These are phyloP conservation scores for Alternaria arbusti DNA, from an alignment of 2,329 filamentous ascomycete genomes.

Conservation along the genomic window DNA sequence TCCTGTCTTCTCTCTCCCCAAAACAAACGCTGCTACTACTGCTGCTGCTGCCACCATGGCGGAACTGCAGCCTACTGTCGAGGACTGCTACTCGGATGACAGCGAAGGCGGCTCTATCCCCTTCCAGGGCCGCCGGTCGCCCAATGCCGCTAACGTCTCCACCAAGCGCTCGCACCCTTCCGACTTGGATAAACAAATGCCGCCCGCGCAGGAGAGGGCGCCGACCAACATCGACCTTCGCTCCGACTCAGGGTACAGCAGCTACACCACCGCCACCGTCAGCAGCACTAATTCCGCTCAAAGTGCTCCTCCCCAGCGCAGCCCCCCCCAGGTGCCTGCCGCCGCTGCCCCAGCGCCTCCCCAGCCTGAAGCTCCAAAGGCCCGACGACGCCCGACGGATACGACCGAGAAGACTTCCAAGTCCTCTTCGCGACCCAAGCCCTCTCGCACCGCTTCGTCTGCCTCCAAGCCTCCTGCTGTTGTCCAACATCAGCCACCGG, in stretches of 20 bases:
- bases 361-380: conserved; percentile 24
- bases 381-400: conserved; percentile 24
- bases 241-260: conserved; percentile 69
- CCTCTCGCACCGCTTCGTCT: conserved; percentile 32
- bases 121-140: conserved; percentile 52
- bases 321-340: conserved; percentile 30
- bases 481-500: not conserved
- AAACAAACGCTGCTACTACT: conserved; percentile 1
- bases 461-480: conserved; percentile 27
- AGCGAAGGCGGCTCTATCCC: conserved; percentile 30
- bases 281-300: conserved; percentile 60
- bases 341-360: conserved; percentile 21
- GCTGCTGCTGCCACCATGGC: conserved; percentile 28
- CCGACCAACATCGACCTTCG: conserved; percentile 54
- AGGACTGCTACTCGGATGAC: conserved; percentile 53
- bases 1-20: conserved; percentile 10
- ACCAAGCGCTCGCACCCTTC: conserved; percentile 55
- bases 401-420: conserved; percentile 13
- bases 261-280: conserved; percentile 61
- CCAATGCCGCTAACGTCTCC: conserved; percentile 58
- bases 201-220: conserved; percentile 30
- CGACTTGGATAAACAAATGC: conserved; percentile 42
- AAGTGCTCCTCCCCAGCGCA: conserved; percentile 44
- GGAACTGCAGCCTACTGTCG: conserved; percentile 35
- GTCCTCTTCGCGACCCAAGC: conserved; percentile 33